Evolutionary conservation across 2,329 filamentous ascomycete species (phyloP).

Genomic region (Alternaria infectoria): DNA sequence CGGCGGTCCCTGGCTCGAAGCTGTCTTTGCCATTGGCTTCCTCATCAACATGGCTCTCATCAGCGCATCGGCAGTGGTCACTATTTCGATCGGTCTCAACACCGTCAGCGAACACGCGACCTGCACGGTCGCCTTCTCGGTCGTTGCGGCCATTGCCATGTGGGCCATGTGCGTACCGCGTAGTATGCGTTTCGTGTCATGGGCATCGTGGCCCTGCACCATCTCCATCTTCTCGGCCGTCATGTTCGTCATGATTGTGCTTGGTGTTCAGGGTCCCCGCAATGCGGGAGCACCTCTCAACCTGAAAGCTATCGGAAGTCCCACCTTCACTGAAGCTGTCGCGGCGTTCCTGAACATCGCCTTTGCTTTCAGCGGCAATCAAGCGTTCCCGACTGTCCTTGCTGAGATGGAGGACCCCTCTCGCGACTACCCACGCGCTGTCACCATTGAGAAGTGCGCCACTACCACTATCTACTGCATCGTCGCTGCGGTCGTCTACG

Average conservation of each 20-base stretch:
- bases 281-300: slow-evolving; percentile 28
- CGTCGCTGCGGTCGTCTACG: slow-evolving; percentile 32
- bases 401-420: slow-evolving; percentile 37
- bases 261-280: slow-evolving; percentile 32
- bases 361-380: slow-evolving; percentile 37
- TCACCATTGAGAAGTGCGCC: slow-evolving; percentile 35
- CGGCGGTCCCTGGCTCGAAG: slow-evolving; percentile 33
- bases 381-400: slow-evolving; percentile 36
- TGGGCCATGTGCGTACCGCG: slow-evolving; percentile 35
- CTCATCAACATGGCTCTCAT: slow-evolving; percentile 40
- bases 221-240: slow-evolving; percentile 29
- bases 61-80: slow-evolving; percentile 34
- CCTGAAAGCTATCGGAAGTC: slow-evolving; percentile 29
- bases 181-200: slow-evolving; percentile 38
- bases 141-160: slow-evolving; percentile 32
- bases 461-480: slow-evolving; percentile 29
- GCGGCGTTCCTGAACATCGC: slow-evolving; percentile 36
- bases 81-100: slow-evolving; percentile 37
- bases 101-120: slow-evolving; percentile 35
- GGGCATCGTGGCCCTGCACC: slow-evolving; percentile 36
- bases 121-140: slow-evolving; percentile 37
- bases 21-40: slow-evolving; percentile 33
- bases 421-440: slow-evolving; percentile 32
- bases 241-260: slow-evolving; percentile 35
- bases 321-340: slow-evolving; percentile 30